These are phyloP conservation scores for Aspergillus ochraceus DNA, from an alignment of 2,329 filamentous ascomycete species.

Conservation along the genomic window DNA sequence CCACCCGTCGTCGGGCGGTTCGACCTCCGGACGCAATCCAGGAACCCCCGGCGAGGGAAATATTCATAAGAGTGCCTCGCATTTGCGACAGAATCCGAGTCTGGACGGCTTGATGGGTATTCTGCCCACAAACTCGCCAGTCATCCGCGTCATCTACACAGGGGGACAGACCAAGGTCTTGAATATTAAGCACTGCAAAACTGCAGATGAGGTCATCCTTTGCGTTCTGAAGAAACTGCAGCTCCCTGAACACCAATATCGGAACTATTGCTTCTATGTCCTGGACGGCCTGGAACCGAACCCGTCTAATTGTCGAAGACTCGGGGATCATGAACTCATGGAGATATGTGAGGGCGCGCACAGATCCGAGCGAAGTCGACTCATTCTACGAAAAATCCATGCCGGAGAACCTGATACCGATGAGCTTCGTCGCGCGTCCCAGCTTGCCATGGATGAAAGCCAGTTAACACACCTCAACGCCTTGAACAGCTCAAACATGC, in stretches of 20 bases:
- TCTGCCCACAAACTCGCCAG: constrained; percentile 79
- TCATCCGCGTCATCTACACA: constrained; percentile 91
- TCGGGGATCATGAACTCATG: constrained; percentile 85
- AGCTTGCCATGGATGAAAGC: constrained; percentile 84
- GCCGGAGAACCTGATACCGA: constrained; percentile 84
- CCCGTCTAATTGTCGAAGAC: constrained; percentile 73
- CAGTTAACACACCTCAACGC: constrained; percentile 69
- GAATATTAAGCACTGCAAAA: constrained; percentile 87
- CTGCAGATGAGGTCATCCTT: constrained; percentile 87
- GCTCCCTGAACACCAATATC: constrained; percentile 83
- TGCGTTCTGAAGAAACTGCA: constrained; percentile 85
- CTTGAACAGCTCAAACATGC: constrained; percentile 63
- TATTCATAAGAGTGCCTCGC: constrained; percentile 63
- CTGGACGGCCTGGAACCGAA: constrained; percentile 82
- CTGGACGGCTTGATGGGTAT: constrained; percentile 84
- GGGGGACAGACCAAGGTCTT: constrained; percentile 90
- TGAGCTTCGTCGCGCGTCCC: constrained; percentile 82
- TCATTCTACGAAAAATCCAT: constrained; percentile 91
- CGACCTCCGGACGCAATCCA: constrained; percentile 55
- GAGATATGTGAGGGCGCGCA: constrained; percentile 85
- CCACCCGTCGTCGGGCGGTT: constrained; percentile 55
- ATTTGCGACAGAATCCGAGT: constrained; percentile 79
- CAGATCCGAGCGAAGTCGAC: constrained; percentile 80
- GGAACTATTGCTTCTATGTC: constrained; percentile 97
- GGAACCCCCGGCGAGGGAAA: constrained; percentile 66